Evolutionary conservation across 2,329 filamentous ascomycete genomes (phyloP).

Genomic region (Cladosporium sp.): DNA sequence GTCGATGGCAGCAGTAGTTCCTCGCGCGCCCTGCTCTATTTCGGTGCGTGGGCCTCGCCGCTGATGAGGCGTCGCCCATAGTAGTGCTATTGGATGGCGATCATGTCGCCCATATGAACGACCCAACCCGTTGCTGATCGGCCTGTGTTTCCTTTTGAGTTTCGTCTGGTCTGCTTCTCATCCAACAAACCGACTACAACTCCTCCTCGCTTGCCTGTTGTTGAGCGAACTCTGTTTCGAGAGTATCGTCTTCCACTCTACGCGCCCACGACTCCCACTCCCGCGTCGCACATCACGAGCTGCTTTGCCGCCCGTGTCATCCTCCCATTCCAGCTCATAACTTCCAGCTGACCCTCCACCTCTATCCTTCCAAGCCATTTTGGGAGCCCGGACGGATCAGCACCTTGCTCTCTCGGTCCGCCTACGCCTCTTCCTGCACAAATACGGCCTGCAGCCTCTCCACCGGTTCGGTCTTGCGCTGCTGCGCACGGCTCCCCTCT

Average conservation of each 20-base stretch:
- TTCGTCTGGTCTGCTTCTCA: background rate
- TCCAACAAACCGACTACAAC: background rate
- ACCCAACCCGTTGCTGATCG: background rate
- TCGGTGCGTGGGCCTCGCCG: slow-evolving; percentile 10
- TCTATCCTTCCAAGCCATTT: background rate
- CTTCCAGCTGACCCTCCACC: slow-evolving; percentile 5
- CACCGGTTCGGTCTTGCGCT: background rate
- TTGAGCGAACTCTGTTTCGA: too few relatives aligned
- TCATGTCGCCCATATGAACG: background rate
- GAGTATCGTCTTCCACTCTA: background rate
- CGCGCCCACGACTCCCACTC: background rate
- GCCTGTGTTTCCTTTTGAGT: background rate
- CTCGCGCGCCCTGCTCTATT: slow-evolving; percentile 3
- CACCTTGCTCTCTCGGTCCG: background rate
- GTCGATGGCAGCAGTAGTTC: background rate
- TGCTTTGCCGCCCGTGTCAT: slow-evolving; percentile 7
- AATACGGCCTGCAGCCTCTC: slow-evolving; percentile 5
- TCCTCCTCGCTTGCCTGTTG: background rate
- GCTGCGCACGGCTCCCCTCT: slow-evolving; percentile 8
- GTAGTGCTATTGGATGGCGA: slow-evolving; percentile 8
- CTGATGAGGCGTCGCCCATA: background rate
- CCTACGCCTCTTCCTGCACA: slow-evolving; percentile 5
- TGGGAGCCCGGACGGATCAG: background rate
- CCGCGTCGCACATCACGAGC: background rate
- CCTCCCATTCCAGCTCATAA: background rate